These are phyloP conservation scores for Coccomyxa subellipsoidea DNA, from an alignment of 163 green algal genomes.

Conservation along the genomic window DNA sequence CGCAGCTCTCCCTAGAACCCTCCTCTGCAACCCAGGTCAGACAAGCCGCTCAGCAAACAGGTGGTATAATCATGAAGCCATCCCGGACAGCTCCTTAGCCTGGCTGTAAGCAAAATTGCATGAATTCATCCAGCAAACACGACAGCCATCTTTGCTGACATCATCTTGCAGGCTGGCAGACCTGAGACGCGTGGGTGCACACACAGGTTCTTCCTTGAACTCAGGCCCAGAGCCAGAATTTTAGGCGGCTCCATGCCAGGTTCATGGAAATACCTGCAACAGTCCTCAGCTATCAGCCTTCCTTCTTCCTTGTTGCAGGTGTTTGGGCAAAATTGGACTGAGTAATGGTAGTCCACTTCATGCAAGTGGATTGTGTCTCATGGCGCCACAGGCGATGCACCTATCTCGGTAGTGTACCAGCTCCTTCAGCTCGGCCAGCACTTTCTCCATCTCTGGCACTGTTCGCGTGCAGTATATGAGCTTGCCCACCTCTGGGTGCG, in stretches of 20 bases:
- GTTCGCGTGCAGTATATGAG: constrained; percentile 98
- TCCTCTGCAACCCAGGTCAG: constrained; percentile 64
- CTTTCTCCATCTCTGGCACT: constrained; percentile 99
- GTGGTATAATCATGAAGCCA: no score
- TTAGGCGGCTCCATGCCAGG: constrained; percentile 40
- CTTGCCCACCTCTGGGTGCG: constrained; percentile 90
- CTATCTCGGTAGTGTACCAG: constrained; percentile 2
- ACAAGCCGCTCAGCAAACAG: no score
- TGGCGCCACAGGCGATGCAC: constrained; percentile 44
- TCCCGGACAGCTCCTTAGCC: no score
- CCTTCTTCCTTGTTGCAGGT: no score
- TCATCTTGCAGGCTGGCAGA: constrained; percentile 19
- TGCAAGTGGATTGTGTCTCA: no score
- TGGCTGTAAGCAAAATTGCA: no score
- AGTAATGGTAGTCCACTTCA: no score
- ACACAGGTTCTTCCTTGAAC: constrained; percentile 96
- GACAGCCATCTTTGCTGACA: no score
- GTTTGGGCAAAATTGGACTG: no score
- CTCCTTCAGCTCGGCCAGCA: constrained; percentile 75
- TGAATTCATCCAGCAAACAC: no score
- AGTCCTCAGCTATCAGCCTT: no score
- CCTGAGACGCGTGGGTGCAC: constrained; percentile 81
- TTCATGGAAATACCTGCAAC: constrained; percentile 58
- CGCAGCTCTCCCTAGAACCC: constrained; percentile 88
- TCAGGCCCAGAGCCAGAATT: constrained; percentile 92